A percentile compares a stretch with the other conserved stretches of the same genome.
phyloP scores from a whole-genome alignment of 2,329 filamentous ascomycete genomes.

The Tolypocladium tundrense region DNA sequence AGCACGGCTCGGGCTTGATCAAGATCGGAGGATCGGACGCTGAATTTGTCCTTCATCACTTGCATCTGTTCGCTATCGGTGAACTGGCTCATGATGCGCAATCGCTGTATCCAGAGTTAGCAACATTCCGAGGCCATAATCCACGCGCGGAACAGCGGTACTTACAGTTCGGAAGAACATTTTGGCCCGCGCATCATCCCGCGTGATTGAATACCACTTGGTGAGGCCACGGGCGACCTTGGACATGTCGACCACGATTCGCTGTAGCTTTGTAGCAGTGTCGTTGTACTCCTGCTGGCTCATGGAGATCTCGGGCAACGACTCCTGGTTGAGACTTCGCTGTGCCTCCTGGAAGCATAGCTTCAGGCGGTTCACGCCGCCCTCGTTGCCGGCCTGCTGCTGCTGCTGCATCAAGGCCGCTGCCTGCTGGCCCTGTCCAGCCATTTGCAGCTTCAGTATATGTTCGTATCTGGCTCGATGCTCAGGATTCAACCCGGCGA shows the following conservation, averaged over 20 bases:
- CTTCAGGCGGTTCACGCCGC: constrained; percentile 20
- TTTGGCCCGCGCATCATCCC: constrained; percentile 38
- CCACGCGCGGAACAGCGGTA: constrained; percentile 5
- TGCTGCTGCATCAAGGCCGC: constrained; percentile 8
- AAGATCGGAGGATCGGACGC: constrained; percentile 40
- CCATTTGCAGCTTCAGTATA: constrained; percentile 18
- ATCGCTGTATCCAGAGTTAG: constrained; percentile 34
- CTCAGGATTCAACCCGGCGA: constrained; percentile 32
- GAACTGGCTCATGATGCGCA: constrained; percentile 44
- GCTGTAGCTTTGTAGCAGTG: constrained; percentile 30
- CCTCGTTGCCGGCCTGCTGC: constrained; percentile 10
- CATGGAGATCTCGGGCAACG: constrained; percentile 36
- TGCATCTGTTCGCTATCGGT: constrained; percentile 35
- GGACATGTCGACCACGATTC: constrained; percentile 29
- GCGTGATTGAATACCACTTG: constrained; percentile 37
- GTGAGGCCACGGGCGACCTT: constrained; percentile 33
- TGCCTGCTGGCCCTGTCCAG: constrained; percentile 10
- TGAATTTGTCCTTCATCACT: constrained; percentile 36
- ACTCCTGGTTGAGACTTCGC: constrained; percentile 25
- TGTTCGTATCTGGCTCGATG: constrained; percentile 35
- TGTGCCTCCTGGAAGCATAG: constrained; percentile 30
- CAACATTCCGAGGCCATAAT: background rate
- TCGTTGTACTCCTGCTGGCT: constrained; percentile 31
- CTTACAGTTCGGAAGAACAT: constrained; percentile 45
- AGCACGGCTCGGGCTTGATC: constrained; percentile 37